A percentile compares a stretch with the other conserved stretches of the same genome.
Evolutionary conservation across 768 basidiomycete species (phyloP).

Genomic region (Chalciporus piperatus): DNA sequence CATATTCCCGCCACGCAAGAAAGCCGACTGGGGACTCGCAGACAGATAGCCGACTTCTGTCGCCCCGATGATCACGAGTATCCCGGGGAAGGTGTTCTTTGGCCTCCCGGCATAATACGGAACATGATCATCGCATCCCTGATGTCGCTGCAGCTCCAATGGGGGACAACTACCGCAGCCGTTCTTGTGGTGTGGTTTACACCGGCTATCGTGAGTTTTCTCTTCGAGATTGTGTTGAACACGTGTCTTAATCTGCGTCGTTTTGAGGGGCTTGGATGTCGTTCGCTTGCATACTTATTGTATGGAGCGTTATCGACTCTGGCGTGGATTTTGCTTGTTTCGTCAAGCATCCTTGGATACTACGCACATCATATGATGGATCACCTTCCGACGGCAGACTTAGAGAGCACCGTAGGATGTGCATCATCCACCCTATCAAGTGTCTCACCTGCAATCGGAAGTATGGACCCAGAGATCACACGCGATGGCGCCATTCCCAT

Average conservation of each 20-base stretch:
- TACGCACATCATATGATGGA: slow-evolving; percentile 11
- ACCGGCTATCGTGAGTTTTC: slow-evolving; percentile 26
- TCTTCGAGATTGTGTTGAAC: neutral
- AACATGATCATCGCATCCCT: slow-evolving; percentile 32
- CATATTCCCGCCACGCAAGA: slow-evolving; percentile 2
- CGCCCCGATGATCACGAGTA: slow-evolving; percentile 1
- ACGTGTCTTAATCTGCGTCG: neutral
- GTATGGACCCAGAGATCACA: too few relatives aligned
- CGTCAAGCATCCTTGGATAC: slow-evolving; percentile 27
- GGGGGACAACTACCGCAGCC: slow-evolving; percentile 31
- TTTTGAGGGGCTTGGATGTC: slow-evolving; percentile 33
- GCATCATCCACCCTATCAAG: neutral
- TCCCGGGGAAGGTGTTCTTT: neutral
- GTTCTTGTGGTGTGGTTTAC: slow-evolving; percentile 28
- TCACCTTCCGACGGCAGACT: neutral
- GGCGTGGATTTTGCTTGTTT: slow-evolving; percentile 30
- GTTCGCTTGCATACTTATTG: slow-evolving; percentile 30
- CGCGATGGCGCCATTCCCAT: neutral
- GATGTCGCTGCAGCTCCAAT: slow-evolving; percentile 31
- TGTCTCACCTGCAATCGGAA: neutral
- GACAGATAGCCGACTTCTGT: slow-evolving; percentile 24
- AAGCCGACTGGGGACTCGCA: slow-evolving; percentile 17
- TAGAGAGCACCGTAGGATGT: neutral
- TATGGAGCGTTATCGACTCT: slow-evolving; percentile 29
- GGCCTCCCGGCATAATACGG: slow-evolving; percentile 23